A percentile compares a stretch with the other conserved stretches of the same genome.
phyloP scores from a whole-genome alignment of 2,329 filamentous ascomycete genomes.

The Tympanopsis confertula region DNA sequence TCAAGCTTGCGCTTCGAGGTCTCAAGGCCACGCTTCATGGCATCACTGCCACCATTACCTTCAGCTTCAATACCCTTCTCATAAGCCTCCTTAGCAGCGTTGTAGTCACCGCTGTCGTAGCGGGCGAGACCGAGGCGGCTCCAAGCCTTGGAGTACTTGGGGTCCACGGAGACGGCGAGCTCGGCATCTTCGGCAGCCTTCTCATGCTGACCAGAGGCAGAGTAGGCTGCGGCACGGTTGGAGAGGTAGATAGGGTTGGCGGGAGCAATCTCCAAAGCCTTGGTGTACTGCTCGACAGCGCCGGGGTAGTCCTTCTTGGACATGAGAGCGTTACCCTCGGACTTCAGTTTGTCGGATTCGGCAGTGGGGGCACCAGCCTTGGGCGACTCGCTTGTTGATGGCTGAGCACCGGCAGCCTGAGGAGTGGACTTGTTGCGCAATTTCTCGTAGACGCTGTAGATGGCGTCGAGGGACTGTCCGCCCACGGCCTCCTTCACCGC shows the following conservation, averaged over 20 bases:
- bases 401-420: conserved; percentile 21
- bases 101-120: conserved; percentile 82
- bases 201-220: conserved; percentile 71
- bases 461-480: conserved; percentile 74
- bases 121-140: conserved; percentile 80
- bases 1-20: conserved; percentile 81
- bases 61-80: conserved; percentile 84
- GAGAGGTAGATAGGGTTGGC: conserved; percentile 92
- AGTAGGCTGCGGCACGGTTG: conserved; percentile 91
- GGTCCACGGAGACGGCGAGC: conserved; percentile 76
- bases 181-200: conserved; percentile 81
- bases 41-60: conserved; percentile 84
- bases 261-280: conserved; percentile 71
- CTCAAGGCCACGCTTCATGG: conserved; percentile 95
- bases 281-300: conserved; percentile 78
- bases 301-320: conserved; percentile 75
- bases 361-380: conserved; percentile 56
- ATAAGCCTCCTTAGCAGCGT: conserved; percentile 94
- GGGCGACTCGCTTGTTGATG: no score
- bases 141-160: conserved; percentile 95
- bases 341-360: conserved; percentile 80
- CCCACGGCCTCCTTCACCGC: conserved; percentile 70
- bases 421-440: conserved; percentile 40
- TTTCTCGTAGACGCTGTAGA: conserved; percentile 95
- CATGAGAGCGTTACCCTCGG: conserved; percentile 88